Evolutionary conservation across 495 filamentous ascomycete genomes (phyloP).

Genomic region (Neurospora sp.): DNA sequence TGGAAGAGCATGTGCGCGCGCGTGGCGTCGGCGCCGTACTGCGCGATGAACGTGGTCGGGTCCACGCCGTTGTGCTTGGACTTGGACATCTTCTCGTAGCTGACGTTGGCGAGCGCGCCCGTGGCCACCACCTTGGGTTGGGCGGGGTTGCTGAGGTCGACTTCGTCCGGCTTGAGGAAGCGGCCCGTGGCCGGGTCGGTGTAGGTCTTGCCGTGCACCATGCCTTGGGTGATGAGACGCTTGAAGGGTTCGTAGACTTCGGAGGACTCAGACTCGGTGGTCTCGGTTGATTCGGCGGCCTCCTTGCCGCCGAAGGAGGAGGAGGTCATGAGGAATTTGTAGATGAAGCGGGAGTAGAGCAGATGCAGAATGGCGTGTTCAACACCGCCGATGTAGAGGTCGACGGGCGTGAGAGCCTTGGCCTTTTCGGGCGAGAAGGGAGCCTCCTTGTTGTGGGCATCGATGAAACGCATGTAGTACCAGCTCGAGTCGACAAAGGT

Average conservation of each 20-base stretch:
- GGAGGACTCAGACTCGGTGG: conserved; percentile 15
- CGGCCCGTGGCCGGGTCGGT: conserved; percentile 62
- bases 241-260: conserved; percentile 60
- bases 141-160: conserved; percentile 49
- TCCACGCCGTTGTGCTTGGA: conserved; percentile 93
- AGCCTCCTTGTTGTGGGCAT: conserved; percentile 49
- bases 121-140: conserved; percentile 52
- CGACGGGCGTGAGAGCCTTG: conserved; percentile 54
- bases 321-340: conserved; percentile 67
- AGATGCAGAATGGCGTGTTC: conserved; percentile 88
- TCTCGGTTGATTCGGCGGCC: conserved; percentile 1
- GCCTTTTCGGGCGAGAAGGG: conserved; percentile 52
- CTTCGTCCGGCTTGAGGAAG: conserved; percentile 69
- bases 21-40: conserved; percentile 74
- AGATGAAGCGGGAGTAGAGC: conserved; percentile 85
- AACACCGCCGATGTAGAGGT: conserved; percentile 78
- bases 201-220: conserved; percentile 85
- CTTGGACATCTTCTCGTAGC: conserved; percentile 93
- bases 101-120: conserved; percentile 45
- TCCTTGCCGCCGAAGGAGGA: conserved; percentile 20
- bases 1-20: conserved; percentile 82
- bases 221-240: conserved; percentile 72
- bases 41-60: conserved; percentile 55
- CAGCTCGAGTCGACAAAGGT: conserved; percentile 91
- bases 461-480: conserved; percentile 78